A percentile compares a stretch with the other conserved stretches of the same genome.
Conservation (phyloP, 169 alveolate species). For the Ichthyophthirius multifiliis region DNA sequence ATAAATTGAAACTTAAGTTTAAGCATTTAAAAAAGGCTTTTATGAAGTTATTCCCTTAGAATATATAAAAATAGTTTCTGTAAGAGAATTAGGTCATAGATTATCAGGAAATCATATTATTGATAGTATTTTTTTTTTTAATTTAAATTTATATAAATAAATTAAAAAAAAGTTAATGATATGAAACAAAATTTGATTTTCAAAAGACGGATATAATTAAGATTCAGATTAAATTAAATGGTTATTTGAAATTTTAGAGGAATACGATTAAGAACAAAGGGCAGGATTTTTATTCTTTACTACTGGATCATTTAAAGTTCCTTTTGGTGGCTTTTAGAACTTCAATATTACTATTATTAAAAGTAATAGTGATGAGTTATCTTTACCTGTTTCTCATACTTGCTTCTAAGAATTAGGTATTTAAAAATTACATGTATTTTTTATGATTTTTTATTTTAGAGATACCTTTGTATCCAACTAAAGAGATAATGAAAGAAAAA, state of each 20-base stretch:
- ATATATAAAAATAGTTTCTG: constrained; percentile 51
- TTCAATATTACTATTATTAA: neutral
- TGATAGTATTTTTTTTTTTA: constrained; percentile 38
- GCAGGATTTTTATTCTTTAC: constrained; percentile 75
- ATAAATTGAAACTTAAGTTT: constrained; percentile 48
- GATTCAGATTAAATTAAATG: constrained; percentile 44
- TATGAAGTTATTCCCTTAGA: constrained; percentile 71
- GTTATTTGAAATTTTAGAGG: constrained; percentile 72
- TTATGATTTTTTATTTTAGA: neutral
- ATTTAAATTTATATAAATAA: neutral
- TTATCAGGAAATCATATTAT: constrained; percentile 76
- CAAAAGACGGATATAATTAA: constrained; percentile 68
- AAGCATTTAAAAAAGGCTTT: constrained; percentile 72
- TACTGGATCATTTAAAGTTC: constrained; percentile 78
- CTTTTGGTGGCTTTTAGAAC: constrained; percentile 67
- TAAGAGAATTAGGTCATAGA: constrained; percentile 65
- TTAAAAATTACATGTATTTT: too few species aligned
- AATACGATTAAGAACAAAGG: constrained; percentile 58
- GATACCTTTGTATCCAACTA: neutral
- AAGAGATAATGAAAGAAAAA: neutral
- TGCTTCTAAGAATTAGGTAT: constrained; percentile 2
- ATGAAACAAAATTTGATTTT: constrained; percentile 58
- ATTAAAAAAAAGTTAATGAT: constrained; percentile 44
- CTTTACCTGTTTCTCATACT: neutral
- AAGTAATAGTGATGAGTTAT: neutral